Evolutionary conservation across 257 asterid genomes (phyloP).

Genomic region (Nemophila menziesii): DNA sequence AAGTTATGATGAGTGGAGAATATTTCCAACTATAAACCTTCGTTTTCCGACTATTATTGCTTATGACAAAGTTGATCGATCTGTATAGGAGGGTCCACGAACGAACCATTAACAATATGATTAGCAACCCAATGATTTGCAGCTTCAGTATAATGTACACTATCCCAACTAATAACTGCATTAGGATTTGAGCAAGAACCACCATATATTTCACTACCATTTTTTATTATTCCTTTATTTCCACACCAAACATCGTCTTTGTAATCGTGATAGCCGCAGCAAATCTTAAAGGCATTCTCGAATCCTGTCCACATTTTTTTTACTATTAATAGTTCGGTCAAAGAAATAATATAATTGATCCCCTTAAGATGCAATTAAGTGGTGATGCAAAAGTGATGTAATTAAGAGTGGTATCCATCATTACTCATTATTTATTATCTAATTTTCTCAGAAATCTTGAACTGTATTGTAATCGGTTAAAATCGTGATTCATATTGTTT

Average conservation of each 20-base stretch:
- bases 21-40: not conserved
- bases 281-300: slow-evolving; percentile 30
- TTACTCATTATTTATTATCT: too few relatives aligned
- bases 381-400: not conserved
- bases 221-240: slow-evolving; percentile 26
- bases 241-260: slow-evolving; percentile 57
- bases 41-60: not conserved
- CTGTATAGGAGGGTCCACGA: slow-evolving; percentile 44
- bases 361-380: not conserved
- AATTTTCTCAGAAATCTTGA: too few relatives aligned
- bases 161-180: slow-evolving; percentile 65
- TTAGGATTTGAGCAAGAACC: slow-evolving; percentile 51
- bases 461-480: too few relatives aligned
- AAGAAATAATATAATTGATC: not conserved
- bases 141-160: slow-evolving; percentile 63
- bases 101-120: slow-evolving; percentile 33
- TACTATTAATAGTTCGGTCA: too few relatives aligned
- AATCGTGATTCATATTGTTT: too few relatives aligned
- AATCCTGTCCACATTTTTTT: slow-evolving; percentile 68
- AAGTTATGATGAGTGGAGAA: not conserved
- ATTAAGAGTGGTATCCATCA: too few relatives aligned
- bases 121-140: slow-evolving; percentile 55
- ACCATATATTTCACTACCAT: slow-evolving; percentile 40
- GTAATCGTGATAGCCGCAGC: slow-evolving; percentile 54
- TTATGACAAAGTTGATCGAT: slow-evolving; percentile 32